Percentiles rank a stretch among this genome's conserved stretches.
Conservation (phyloP, 202 grass and related monocot genomes). For the Dendrocalamus latiflorus region DNA sequence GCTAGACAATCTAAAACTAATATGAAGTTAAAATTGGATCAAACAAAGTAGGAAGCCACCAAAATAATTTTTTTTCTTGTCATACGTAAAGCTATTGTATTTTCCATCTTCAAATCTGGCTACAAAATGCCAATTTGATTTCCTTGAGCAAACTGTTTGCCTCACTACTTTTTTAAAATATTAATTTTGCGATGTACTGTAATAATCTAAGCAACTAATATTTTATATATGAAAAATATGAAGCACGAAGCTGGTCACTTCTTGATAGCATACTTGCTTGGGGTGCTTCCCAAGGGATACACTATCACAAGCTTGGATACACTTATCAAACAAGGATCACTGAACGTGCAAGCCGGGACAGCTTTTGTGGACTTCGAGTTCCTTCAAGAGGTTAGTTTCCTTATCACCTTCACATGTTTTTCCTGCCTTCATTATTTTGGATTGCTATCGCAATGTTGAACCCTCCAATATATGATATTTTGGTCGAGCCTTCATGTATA, state of each 20-base stretch:
- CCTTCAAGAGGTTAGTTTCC: slow-evolving; percentile 63
- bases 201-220: slow-evolving; percentile 13
- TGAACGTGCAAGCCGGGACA: slow-evolving; percentile 90
- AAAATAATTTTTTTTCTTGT: background rate
- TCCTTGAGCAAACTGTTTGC: background rate
- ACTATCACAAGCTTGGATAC: slow-evolving; percentile 74
- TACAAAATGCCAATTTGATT: background rate
- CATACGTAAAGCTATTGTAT: background rate
- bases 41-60: background rate
- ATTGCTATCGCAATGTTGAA: background rate
- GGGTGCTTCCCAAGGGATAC: slow-evolving; percentile 74
- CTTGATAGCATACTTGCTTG: slow-evolving; percentile 87
- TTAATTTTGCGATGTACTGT: background rate
- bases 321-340: slow-evolving; percentile 52
- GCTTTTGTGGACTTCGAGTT: slow-evolving; percentile 94
- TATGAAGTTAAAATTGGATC: background rate
- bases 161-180: background rate
- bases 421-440: background rate
- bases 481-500: background rate
- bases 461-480: background rate
- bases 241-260: slow-evolving; percentile 97
- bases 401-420: slow-evolving; percentile 3
- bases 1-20: background rate
- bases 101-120: background rate
- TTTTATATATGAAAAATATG: slow-evolving; percentile 15